Percentiles rank a stretch among this genome's conserved stretches.
Evolutionary conservation across 306 rosid species (phyloP).

Genomic region (Astragalus glycyphyllos): DNA sequence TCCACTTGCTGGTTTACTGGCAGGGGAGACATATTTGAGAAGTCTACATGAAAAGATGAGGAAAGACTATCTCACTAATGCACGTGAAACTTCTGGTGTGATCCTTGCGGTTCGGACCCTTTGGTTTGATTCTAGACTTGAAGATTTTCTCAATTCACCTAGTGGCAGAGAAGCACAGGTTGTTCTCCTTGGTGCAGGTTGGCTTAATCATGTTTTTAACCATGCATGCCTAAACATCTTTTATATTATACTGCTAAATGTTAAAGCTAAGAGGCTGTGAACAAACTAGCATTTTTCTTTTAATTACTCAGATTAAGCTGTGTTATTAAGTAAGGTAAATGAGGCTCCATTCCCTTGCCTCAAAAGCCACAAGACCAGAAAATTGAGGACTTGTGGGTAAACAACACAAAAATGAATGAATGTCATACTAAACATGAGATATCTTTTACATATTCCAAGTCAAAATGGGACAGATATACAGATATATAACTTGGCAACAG

Average conservation of each 20-base stretch:
- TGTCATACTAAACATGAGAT: neutral
- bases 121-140: slow-evolving; percentile 84
- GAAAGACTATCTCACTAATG: slow-evolving; percentile 79
- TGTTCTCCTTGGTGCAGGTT: slow-evolving; percentile 96
- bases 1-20: slow-evolving; percentile 79
- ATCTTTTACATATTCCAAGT: neutral
- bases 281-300: neutral
- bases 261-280: slow-evolving; percentile 7
- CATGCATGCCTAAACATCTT: neutral
- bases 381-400: neutral
- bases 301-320: neutral
- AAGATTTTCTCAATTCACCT: slow-evolving; percentile 65
- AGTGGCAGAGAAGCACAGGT: slow-evolving; percentile 72
- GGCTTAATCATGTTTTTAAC: slow-evolving; percentile 4
- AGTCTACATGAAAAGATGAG: slow-evolving; percentile 85
- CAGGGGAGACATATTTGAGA: slow-evolving; percentile 81
- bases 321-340: neutral
- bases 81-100: slow-evolving; percentile 87
- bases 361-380: neutral
- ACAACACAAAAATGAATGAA: neutral
- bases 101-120: slow-evolving; percentile 92
- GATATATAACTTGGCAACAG: too few species aligned
- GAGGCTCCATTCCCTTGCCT: neutral
- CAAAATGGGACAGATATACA: neutral
- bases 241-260: slow-evolving; percentile 28